phyloP scores from a whole-genome alignment of 257 asterid species.

The Capsicum rhomboideum region DNA sequence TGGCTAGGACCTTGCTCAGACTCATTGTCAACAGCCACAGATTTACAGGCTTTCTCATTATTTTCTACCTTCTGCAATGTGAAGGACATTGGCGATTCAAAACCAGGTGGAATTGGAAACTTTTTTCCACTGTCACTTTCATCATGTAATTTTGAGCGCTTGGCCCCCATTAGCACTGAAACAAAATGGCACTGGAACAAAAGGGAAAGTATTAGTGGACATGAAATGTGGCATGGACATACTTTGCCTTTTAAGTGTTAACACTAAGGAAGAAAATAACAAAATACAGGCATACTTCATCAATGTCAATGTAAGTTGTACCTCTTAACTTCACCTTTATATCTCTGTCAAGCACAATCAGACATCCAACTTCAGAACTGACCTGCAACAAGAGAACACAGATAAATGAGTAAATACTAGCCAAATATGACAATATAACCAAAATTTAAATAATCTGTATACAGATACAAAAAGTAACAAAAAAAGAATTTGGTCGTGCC shows the following conservation, averaged over 20 bases:
- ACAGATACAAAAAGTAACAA: neutral
- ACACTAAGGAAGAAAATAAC: neutral
- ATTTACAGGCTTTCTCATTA: slow-evolving; percentile 1
- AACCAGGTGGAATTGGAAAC: slow-evolving; percentile 78
- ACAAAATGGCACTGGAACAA: neutral
- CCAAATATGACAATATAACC: neutral
- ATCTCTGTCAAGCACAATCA: neutral
- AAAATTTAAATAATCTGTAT: neutral
- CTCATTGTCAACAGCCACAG: neutral
- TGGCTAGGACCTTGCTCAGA: slow-evolving; percentile 7
- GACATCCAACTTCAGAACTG: neutral
- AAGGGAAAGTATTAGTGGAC: neutral
- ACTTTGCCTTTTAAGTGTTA: neutral
- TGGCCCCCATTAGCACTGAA: slow-evolving; percentile 37
- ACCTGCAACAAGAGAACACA: neutral
- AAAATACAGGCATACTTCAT: neutral
- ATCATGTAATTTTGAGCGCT: slow-evolving; percentile 5
- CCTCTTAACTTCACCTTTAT: neutral
- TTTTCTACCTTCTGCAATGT: no score
- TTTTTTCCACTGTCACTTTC: slow-evolving; percentile 2
- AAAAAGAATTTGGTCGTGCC: neutral
- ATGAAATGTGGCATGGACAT: neutral
- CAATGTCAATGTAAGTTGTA: neutral
- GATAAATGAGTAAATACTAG: neutral
- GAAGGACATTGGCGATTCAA: slow-evolving; percentile 49